Evolutionary conservation across 192 early-diverging fungal species (phyloP), one percentile per base, ranked within the genome.

Genomic region (Mortierella antarctica): DNA sequence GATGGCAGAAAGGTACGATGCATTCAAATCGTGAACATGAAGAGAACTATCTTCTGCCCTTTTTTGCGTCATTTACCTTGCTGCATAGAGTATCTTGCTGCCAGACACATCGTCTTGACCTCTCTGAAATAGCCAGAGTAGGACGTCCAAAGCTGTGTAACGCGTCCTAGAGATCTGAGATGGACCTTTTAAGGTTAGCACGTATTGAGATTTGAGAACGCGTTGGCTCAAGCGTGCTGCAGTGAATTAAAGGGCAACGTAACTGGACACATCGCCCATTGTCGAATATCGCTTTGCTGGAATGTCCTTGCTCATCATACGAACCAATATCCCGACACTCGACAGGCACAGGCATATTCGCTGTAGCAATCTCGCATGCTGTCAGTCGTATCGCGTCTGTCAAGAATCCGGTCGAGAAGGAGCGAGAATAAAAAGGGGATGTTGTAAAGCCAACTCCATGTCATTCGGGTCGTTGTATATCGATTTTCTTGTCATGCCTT

Each of bases 101-200:
- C 78, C 6, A 82, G 62, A 46, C 83, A 84, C 79, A 84, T 84
- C 41, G 49, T 65, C 62, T 76, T 82, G 42, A 82, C 83, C 62
- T 84, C 73, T 7, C 79, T 69, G 71, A 78, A 82, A 63, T 84
- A 84, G 14, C 83, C 79, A 39, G 78, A 82, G 50, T 84, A 84
- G 0, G 83, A 82, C 8, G 74, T 82, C 83, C 83, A 84, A n/a
- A 84, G 54, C 59, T 84, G 83, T 18, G 78, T 70, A 31, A 72
- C 66, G 23, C 62, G 56, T 47, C 74, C 62, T 42, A 82, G 59
- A n/a, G 83, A 72, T 52, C 83, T 73, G 20, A 31, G 1, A 31
- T 2, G 31, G 31, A 31, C 31, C 31, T 31, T 31, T 31, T 46
- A 57, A 41, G 49, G 46, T 47, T 4, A 53, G 44, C 9, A 57